phyloP scores from a whole-genome alignment of 441 rosid species.

The Arabidopsis hybrid region DNA sequence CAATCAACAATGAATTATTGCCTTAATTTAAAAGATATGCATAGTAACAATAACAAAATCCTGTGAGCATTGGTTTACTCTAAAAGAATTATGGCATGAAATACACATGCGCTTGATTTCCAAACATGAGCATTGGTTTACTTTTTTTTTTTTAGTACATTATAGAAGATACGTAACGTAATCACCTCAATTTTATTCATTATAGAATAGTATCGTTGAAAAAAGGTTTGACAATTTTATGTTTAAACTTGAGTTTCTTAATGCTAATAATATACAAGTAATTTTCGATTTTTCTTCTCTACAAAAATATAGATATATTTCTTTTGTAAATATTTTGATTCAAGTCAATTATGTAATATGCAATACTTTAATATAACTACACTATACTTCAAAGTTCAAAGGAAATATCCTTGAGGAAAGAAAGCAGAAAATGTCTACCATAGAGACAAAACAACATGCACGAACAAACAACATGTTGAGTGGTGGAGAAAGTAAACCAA shows the following conservation, averaged over 20 bases:
- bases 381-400: neutral
- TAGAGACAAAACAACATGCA: slow-evolving; percentile 2
- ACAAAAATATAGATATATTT: neutral
- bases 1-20: neutral
- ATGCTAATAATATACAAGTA: no score
- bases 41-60: neutral
- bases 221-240: neutral
- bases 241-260: neutral
- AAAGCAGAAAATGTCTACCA: neutral
- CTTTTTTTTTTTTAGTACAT: no score
- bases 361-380: neutral
- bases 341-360: neutral
- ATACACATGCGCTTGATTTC: neutral
- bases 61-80: neutral
- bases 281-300: no score
- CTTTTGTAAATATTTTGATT: neutral
- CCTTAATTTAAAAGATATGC: slow-evolving; percentile 4
- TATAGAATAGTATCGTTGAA: neutral
- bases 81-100: slow-evolving; percentile 2
- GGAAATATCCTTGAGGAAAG: neutral
- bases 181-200: no score
- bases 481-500: slow-evolving; percentile 27
- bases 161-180: no score
- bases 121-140: no score
- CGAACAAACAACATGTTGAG: slow-evolving; percentile 15